Conservation (phyloP, 148 eudicot species). For the Chenopodium album region DNA sequence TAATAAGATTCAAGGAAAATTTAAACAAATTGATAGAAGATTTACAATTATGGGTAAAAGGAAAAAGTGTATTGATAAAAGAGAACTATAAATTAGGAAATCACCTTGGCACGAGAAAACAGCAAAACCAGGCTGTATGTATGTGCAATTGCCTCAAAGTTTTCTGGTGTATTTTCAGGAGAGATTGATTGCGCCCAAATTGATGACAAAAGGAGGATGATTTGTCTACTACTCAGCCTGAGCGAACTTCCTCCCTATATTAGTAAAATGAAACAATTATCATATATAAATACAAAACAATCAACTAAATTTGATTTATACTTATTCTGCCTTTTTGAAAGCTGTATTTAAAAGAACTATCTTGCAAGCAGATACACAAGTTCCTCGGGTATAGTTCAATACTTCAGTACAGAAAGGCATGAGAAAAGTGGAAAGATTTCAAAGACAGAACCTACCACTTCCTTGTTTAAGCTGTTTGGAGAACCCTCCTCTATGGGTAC, state of each 20-base stretch:
- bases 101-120: conserved; percentile 86
- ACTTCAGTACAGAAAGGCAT: background rate
- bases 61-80: background rate
- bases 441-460: conserved; percentile 43
- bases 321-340: background rate
- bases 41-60: background rate
- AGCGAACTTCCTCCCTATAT: conserved; percentile 74
- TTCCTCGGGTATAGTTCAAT: background rate
- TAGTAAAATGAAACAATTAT: conserved; percentile 21
- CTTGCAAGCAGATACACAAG: background rate
- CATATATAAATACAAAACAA: background rate
- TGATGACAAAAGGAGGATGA: conserved; percentile 81
- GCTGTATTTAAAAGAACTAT: background rate
- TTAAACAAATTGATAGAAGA: conserved; percentile 1
- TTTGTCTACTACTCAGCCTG: conserved; percentile 86
- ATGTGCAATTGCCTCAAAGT: conserved; percentile 96
- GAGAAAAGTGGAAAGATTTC: background rate
- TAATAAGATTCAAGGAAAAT: background rate
- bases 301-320: background rate
- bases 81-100: background rate
- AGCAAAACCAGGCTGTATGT: conserved; percentile 89
- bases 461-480: conserved; percentile 36
- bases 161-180: conserved; percentile 75
- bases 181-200: conserved; percentile 91
- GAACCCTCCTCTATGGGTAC: conserved; percentile 42